Conservation (phyloP, 352 stramenopile species). For the Phytopythium kandeliae region DNA sequence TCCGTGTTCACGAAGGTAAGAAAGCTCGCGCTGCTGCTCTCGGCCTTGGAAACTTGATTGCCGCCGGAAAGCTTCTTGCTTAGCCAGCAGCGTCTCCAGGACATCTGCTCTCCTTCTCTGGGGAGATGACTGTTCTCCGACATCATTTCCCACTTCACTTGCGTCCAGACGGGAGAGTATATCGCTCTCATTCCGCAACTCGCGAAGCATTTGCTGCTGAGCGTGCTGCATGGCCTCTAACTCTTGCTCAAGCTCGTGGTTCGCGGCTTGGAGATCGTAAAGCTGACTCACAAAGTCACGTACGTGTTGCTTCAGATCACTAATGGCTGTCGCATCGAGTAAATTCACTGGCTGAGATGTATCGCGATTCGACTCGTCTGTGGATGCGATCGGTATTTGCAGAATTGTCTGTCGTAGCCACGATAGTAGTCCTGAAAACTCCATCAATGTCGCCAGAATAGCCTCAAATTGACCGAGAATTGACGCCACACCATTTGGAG, state of each 20-base stretch:
- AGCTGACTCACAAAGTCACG: conserved; percentile 20
- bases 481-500: conserved; percentile 2
- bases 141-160: neutral
- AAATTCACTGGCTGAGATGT: neutral
- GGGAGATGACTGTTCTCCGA: neutral
- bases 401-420: conserved; percentile 1
- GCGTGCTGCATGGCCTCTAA: conserved; percentile 12
- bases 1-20: conserved; percentile 14
- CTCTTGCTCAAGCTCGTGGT: conserved; percentile 12
- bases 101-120: conserved; percentile 15
- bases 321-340: conserved; percentile 1
- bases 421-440: neutral
- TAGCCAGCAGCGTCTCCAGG: conserved; percentile 16
- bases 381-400: neutral
- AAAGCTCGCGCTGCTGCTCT: conserved; percentile 9
- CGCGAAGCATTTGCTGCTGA: conserved; percentile 13
- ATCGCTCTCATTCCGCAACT: conserved; percentile 16
- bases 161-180: conserved; percentile 17
- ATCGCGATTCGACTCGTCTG: neutral
- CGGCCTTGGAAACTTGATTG: conserved; percentile 7
- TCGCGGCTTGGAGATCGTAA: conserved; percentile 16
- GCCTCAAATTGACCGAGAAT: conserved; percentile 11
- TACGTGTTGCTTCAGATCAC: conserved; percentile 24
- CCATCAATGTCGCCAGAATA: neutral
- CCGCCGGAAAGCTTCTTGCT: conserved; percentile 1